A percentile compares a stretch with the other conserved stretches of the same genome.
Conservation (phyloP, 2,329 filamentous ascomycete genomes). For the Penicillium sp. region DNA sequence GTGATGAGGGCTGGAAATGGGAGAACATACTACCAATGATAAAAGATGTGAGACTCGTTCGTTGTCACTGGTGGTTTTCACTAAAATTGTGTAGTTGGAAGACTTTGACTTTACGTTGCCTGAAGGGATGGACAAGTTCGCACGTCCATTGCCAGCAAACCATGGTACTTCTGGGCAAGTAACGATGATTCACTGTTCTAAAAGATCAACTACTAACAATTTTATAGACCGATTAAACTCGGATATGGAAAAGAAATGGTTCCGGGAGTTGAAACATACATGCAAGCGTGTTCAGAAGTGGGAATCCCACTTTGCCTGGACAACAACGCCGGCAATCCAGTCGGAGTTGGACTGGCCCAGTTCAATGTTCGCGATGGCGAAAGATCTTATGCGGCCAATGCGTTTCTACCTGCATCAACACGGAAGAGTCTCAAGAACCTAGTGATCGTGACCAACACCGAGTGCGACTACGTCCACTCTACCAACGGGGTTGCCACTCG, state of each 20-base stretch:
- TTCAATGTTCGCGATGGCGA: slow-evolving; percentile 7
- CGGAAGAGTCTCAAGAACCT: background rate
- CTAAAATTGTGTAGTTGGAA: background rate
- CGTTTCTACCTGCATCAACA: background rate
- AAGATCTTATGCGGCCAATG: slow-evolving; percentile 5
- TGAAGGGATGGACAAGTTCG: background rate
- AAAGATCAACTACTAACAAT: background rate
- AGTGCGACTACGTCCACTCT: background rate
- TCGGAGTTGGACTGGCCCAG: slow-evolving; percentile 6
- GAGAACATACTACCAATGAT: background rate
- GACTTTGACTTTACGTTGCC: background rate
- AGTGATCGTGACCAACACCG: background rate
- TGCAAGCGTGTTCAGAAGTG: background rate
- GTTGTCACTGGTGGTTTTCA: background rate
- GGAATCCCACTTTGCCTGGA: slow-evolving; percentile 2
- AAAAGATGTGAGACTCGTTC: background rate
- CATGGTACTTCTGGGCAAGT: background rate
- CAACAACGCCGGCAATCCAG: slow-evolving; percentile 4
- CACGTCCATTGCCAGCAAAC: background rate
- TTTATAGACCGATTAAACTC: background rate
- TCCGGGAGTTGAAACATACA: slow-evolving; percentile 1
- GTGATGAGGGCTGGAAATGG: slow-evolving; percentile 3
- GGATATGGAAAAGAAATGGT: slow-evolving; percentile 4
- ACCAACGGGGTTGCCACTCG: background rate
- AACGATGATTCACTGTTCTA: background rate